These are phyloP conservation scores for Termitomyces sp. DNA, from an alignment of 768 basidiomycete species.

Conservation along the genomic window DNA sequence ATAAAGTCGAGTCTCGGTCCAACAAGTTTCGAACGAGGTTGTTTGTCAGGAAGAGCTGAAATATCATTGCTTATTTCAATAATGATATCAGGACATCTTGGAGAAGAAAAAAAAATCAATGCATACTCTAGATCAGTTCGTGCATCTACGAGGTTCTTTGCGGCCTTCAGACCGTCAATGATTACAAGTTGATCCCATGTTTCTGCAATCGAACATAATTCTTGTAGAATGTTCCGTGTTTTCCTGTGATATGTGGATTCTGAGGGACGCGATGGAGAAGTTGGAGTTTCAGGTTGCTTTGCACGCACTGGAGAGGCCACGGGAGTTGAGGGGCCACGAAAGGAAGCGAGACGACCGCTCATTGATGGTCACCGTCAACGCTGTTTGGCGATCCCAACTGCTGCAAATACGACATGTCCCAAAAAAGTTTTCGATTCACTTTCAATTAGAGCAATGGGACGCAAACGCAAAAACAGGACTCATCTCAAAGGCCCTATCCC, in stretches of 20 bases:
- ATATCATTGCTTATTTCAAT: slow-evolving; percentile 52
- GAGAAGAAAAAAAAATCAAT: neutral
- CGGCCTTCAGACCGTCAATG: slow-evolving; percentile 74
- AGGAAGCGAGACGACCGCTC: slow-evolving; percentile 60
- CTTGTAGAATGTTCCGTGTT: slow-evolving; percentile 61
- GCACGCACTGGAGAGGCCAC: slow-evolving; percentile 56
- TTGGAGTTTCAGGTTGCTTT: slow-evolving; percentile 30
- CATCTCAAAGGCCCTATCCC: slow-evolving; percentile 61
- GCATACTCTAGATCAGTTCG: slow-evolving; percentile 84
- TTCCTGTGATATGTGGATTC: slow-evolving; percentile 84
- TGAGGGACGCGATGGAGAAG: slow-evolving; percentile 42
- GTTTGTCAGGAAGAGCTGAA: slow-evolving; percentile 45
- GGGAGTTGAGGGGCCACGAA: slow-evolving; percentile 76
- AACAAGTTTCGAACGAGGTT: slow-evolving; percentile 55
- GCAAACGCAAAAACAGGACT: slow-evolving; percentile 74
- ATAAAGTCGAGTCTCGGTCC: slow-evolving; percentile 61
- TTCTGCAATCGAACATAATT: slow-evolving; percentile 53
- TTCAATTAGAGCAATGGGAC: slow-evolving; percentile 45
- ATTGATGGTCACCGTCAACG: neutral
- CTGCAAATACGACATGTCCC: slow-evolving; percentile 13
- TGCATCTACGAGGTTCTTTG: slow-evolving; percentile 64
- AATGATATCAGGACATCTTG: slow-evolving; percentile 4
- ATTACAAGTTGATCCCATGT: slow-evolving; percentile 85
- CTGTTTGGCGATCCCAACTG: slow-evolving; percentile 17
- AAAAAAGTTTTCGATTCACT: slow-evolving; percentile 7